These are phyloP conservation scores for Brassica nigra DNA, from an alignment of 345 rosid genomes.

Conservation along the genomic window DNA sequence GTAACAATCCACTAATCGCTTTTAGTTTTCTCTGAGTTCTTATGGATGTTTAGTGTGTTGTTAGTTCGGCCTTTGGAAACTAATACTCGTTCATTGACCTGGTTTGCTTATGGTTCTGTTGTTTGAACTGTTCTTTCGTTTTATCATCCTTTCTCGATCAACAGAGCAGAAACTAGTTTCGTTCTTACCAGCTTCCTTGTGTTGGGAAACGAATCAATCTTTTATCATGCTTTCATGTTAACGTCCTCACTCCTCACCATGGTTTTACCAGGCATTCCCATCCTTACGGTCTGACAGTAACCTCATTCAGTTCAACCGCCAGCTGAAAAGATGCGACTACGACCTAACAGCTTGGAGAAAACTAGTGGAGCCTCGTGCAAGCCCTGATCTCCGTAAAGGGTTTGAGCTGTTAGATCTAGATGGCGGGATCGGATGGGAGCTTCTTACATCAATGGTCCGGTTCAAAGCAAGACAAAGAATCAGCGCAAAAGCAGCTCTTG, in stretches of 20 bases:
- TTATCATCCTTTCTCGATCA: neutral
- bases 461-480: constrained; percentile 89
- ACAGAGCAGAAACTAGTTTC: too few species aligned
- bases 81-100: too few species aligned
- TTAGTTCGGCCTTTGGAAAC: neutral
- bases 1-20: constrained; percentile 31
- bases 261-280: constrained; percentile 64
- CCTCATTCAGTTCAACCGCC: constrained; percentile 94
- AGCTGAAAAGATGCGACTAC: constrained; percentile 86
- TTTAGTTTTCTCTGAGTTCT: constrained; percentile 4
- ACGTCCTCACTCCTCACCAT: neutral
- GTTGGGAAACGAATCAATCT: neutral
- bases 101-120: neutral
- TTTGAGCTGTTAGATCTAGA: constrained; percentile 82
- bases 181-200: neutral
- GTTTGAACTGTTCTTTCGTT: neutral
- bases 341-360: constrained; percentile 86
- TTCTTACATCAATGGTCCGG: constrained; percentile 84
- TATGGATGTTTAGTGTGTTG: neutral
- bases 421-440: constrained; percentile 93
- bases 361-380: constrained; percentile 79
- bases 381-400: constrained; percentile 71
- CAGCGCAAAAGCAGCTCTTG: constrained; percentile 85
- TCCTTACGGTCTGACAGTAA: constrained; percentile 77
- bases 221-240: neutral